Evolutionary conservation across 2,329 filamentous ascomycete genomes (phyloP).

Genomic region (Keithomyces neogunnii): DNA sequence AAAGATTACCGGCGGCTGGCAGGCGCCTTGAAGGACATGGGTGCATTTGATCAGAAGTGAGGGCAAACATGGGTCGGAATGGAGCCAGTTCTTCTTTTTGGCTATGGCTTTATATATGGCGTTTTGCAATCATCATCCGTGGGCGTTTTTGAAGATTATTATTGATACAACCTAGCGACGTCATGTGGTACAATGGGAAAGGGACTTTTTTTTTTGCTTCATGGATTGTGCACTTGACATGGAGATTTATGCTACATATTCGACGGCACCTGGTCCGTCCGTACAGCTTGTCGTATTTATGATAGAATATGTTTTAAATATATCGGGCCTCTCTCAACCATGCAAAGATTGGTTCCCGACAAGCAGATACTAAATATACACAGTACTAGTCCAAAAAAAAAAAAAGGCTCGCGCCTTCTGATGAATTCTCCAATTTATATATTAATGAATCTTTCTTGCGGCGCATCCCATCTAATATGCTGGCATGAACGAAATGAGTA

Average conservation of each 20-base stretch:
- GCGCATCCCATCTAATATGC: too few species aligned
- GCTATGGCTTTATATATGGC: neutral
- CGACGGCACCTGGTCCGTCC: neutral
- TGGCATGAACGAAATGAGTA: too few species aligned
- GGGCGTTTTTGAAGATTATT: neutral
- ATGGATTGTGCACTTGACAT: too few species aligned
- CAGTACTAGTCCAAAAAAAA: neutral
- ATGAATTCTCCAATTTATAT: neutral
- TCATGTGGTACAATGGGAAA: neutral
- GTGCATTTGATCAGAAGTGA: slow-evolving; percentile 44
- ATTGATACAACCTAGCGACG: too few species aligned
- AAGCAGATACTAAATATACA: too few species aligned
- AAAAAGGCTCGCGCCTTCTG: neutral
- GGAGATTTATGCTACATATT: neutral
- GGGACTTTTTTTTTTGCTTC: neutral
- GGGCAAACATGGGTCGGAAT: neutral
- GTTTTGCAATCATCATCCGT: neutral
- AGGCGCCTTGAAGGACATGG: slow-evolving; percentile 52
- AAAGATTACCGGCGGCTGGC: slow-evolving; percentile 69
- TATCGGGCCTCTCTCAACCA: neutral
- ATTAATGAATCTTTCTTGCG: too few species aligned
- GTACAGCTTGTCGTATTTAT: neutral
- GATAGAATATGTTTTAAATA: neutral
- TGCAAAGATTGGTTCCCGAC: neutral
- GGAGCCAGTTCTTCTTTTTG: neutral